These are phyloP conservation scores for Pilaira anomala DNA, from an alignment of 192 early-diverging fungal genomes.

Conservation along the genomic window DNA sequence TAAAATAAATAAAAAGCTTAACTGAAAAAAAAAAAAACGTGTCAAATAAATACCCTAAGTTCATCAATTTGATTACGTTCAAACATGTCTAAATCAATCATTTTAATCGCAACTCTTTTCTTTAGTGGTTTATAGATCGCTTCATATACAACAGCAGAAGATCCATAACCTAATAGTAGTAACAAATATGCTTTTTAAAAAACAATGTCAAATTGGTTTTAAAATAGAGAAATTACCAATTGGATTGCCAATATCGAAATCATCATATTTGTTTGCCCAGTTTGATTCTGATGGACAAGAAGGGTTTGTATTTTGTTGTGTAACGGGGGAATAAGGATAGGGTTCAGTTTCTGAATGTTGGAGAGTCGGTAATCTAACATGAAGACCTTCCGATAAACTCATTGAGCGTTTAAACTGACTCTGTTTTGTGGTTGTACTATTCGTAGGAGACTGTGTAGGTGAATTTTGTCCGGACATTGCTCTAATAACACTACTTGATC, in stretches of 20 bases:
- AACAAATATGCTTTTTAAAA: too few species aligned
- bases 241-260: conserved; percentile 33
- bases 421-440: too few species aligned
- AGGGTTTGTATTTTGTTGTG: neutral
- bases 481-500: too few species aligned
- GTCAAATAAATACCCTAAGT: conserved; percentile 54
- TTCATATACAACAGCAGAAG: conserved; percentile 78
- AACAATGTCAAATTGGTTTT: too few species aligned
- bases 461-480: too few species aligned
- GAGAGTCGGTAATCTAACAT: too few species aligned
- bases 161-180: conserved; percentile 77
- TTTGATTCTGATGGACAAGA: conserved; percentile 15
- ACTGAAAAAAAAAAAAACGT: neutral
- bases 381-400: too few species aligned
- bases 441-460: too few species aligned
- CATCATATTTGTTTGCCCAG: conserved; percentile 33
- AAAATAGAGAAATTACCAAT: conserved; percentile 25
- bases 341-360: too few species aligned
- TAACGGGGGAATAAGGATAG: too few species aligned
- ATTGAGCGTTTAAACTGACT: too few species aligned
- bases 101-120: conserved; percentile 73
- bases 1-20: conserved; percentile 12
- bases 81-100: conserved; percentile 90
- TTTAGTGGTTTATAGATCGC: conserved; percentile 72
- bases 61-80: conserved; percentile 91